These are phyloP conservation scores for Aspergillus sp. DNA, from an alignment of 2,329 filamentous ascomycete species.

Conservation along the genomic window DNA sequence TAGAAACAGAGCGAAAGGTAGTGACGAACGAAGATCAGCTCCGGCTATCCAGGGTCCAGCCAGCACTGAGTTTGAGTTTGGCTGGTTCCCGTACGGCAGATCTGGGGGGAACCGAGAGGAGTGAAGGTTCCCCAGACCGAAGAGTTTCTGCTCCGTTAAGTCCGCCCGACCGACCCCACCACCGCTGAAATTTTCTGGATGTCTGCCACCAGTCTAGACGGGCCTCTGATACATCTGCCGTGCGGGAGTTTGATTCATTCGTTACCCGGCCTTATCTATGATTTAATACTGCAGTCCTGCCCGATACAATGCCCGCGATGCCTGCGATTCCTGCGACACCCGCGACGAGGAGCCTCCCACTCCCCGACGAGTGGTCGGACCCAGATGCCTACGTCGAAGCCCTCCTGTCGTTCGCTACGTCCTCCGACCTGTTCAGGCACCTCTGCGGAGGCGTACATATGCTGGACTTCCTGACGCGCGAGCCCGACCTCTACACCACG, in stretches of 20 bases:
- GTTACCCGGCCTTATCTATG: neutral
- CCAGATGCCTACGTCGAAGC: constrained; percentile 76
- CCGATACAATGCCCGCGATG: constrained; percentile 38
- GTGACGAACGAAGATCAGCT: neutral
- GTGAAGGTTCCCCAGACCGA: too few relatives aligned
- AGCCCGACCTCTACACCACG: constrained; percentile 77
- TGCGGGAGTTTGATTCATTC: neutral
- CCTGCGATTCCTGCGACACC: constrained; percentile 37
- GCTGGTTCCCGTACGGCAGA: too few relatives aligned
- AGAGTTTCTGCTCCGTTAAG: too few relatives aligned
- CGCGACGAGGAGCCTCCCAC: constrained; percentile 61
- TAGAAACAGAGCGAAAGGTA: neutral
- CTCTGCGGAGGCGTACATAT: constrained; percentile 98
- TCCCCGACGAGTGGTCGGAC: constrained; percentile 66
- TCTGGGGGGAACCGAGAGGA: too few relatives aligned
- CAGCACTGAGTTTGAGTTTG: neutral
- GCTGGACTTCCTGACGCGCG: constrained; percentile 87
- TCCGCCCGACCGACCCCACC: too few relatives aligned
- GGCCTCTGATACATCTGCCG: neutral
- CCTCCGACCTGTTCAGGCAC: constrained; percentile 74
- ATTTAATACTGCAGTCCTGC: constrained; percentile 4
- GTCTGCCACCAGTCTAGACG: neutral
- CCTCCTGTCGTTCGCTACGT: constrained; percentile 73
- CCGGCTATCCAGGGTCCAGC: neutral
- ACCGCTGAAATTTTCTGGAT: too few relatives aligned